Conservation (phyloP, 73 alveolate species). For the Tetrahymena borealis region DNA sequence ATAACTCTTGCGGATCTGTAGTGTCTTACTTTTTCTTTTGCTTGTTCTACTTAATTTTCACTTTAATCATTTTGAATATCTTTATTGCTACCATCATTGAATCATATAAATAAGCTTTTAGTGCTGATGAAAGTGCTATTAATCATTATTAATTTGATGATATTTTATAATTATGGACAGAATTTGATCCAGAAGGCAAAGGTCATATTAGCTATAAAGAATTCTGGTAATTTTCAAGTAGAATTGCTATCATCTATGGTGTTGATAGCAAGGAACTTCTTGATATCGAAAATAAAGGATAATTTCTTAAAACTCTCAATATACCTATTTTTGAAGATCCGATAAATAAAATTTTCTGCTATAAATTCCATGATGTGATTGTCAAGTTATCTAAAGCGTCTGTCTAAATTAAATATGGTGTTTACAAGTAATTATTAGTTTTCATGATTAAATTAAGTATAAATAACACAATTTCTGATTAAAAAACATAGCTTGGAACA, state of each 20-base stretch:
- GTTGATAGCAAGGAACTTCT: conserved; percentile 21
- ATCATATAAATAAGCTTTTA: conserved; percentile 34
- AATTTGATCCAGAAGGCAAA: conserved; percentile 37
- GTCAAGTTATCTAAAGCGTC: conserved; percentile 19
- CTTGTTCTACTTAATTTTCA: conserved; percentile 15
- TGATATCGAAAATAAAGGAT: conserved; percentile 30
- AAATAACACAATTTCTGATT: background rate
- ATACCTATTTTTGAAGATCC: conserved; percentile 33
- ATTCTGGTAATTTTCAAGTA: conserved; percentile 41
- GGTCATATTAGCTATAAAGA: conserved; percentile 30
- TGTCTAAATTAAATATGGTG: conserved; percentile 41
- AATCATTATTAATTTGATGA: conserved; percentile 37
- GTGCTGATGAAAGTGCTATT: conserved; percentile 34
- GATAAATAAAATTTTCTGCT: conserved; percentile 10
- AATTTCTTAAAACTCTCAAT: conserved; percentile 14
- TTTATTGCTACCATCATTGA: conserved; percentile 28
- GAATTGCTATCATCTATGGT: conserved; percentile 36
- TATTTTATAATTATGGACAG: conserved; percentile 27
- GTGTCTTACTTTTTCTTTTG: conserved; percentile 13
- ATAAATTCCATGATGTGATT: conserved; percentile 40
- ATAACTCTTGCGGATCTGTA: conserved; percentile 32
- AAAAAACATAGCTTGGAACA: background rate
- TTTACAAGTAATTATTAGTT: background rate
- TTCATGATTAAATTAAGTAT: background rate
- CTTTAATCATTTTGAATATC: conserved; percentile 22